A percentile compares a stretch with the other conserved stretches of the same genome.
Conservation (phyloP, 2,329 filamentous ascomycete genomes). For the Alternaria tenuissima region DNA sequence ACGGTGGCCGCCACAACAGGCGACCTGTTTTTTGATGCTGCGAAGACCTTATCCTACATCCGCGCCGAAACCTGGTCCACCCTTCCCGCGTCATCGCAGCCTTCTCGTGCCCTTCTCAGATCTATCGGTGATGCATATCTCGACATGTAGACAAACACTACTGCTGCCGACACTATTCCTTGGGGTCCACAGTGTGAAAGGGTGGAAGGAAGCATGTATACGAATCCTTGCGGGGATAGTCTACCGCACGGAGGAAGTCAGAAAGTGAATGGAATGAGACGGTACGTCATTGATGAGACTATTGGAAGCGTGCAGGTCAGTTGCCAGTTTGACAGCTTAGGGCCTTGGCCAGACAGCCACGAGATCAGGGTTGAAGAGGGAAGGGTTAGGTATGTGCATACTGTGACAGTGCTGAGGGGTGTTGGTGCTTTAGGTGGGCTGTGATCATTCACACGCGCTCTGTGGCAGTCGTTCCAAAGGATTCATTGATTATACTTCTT, state of each 20-base stretch:
- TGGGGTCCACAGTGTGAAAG: slow-evolving; percentile 42
- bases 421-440: background rate
- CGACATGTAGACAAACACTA: slow-evolving; percentile 44
- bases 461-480: background rate
- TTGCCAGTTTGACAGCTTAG: slow-evolving; percentile 43
- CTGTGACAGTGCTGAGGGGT: slow-evolving; percentile 36
- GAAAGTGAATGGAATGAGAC: slow-evolving; percentile 39
- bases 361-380: slow-evolving; percentile 39
- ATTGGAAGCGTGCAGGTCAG: slow-evolving; percentile 40
- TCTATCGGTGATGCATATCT: slow-evolving; percentile 40
- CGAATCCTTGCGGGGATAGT: slow-evolving; percentile 35
- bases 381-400: slow-evolving; percentile 45
- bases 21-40: slow-evolving; percentile 42
- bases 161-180: slow-evolving; percentile 38
- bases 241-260: slow-evolving; percentile 36
- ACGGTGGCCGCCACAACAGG: slow-evolving; percentile 41
- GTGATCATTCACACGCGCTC: too few relatives aligned
- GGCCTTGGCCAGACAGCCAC: slow-evolving; percentile 39
- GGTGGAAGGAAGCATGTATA: slow-evolving; percentile 36
- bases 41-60: slow-evolving; percentile 38
- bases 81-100: slow-evolving; percentile 25
- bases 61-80: slow-evolving; percentile 36
- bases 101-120: slow-evolving; percentile 38
- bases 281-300: slow-evolving; percentile 42
- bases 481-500: background rate